Percentiles rank a stretch among this genome's conserved stretches.
Conservation (phyloP, 2,329 filamentous ascomycete genomes). For the Fusarium robinianum region DNA sequence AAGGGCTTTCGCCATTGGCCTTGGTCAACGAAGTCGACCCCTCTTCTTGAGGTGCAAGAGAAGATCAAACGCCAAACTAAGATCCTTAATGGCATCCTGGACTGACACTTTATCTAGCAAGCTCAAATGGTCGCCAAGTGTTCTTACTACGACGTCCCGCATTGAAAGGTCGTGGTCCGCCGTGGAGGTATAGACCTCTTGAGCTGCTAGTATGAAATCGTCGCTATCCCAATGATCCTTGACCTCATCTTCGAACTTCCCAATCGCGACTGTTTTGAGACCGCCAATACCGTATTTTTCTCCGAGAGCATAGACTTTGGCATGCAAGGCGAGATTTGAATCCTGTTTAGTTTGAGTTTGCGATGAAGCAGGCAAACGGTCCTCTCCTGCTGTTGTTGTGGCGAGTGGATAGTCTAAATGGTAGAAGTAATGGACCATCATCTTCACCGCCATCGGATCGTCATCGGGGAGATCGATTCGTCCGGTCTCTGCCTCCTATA, state of each 20-base stretch:
- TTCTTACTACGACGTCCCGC: conserved; percentile 4
- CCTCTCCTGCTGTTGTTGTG: background rate
- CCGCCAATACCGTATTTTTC: conserved; percentile 6
- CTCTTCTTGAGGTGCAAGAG: conserved; percentile 5
- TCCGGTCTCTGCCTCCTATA: conserved; percentile 3
- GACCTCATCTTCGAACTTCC: background rate
- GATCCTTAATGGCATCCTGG: conserved; percentile 3
- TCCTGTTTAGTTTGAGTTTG: no score
- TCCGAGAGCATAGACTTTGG: conserved; percentile 1
- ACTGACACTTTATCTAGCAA: conserved; percentile 5
- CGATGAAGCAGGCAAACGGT: background rate
- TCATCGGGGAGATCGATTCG: conserved; percentile 11
- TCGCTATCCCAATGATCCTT: background rate
- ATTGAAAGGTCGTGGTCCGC: conserved; percentile 1
- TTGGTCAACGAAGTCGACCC: no score
- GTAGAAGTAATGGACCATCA: conserved; percentile 16
- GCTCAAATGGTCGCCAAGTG: background rate
- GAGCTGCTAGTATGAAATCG: background rate
- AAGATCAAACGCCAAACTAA: conserved; percentile 5
- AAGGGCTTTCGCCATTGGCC: no score
- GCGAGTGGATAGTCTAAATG: background rate
- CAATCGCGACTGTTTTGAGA: background rate
- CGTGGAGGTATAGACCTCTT: conserved; percentile 9
- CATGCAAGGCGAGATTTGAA: background rate
- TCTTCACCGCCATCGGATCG: conserved; percentile 1